A percentile compares a stretch with the other conserved stretches of the same genome.
These are phyloP conservation scores for Oemleria cerasiformis DNA, from an alignment of 306 rosid species.

Conservation along the genomic window DNA sequence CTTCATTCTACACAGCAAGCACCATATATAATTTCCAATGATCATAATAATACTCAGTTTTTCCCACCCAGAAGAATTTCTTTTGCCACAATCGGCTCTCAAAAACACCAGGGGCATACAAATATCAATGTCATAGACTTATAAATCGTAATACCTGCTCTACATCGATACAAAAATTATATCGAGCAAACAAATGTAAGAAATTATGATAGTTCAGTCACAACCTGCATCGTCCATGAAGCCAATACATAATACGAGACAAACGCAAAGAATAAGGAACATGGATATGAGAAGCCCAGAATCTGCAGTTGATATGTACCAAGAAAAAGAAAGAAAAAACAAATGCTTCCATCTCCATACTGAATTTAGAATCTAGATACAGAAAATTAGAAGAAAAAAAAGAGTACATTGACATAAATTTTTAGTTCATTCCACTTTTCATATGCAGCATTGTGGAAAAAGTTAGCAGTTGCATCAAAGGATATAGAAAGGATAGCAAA, in stretches of 20 bases:
- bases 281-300: no score
- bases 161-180: no score
- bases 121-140: no score
- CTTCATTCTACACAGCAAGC: no score
- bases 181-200: no score
- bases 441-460: slow-evolving; percentile 6
- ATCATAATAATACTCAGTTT: no score
- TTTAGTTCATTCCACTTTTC: neutral
- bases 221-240: neutral
- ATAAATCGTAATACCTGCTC: no score
- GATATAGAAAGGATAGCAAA: slow-evolving; percentile 9
- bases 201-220: neutral
- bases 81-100: no score
- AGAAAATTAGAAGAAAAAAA: neutral
- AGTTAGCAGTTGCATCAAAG: slow-evolving; percentile 5
- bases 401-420: neutral
- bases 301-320: neutral
- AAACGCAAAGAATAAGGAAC: neutral
- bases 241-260: neutral
- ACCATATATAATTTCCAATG: no score
- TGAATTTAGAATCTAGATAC: neutral
- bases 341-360: neutral
- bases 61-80: no score
- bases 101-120: no score
- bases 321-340: no score